phyloP scores from a whole-genome alignment of 2,329 filamentous ascomycete genomes.

The Thielaviopsis euricoi region DNA sequence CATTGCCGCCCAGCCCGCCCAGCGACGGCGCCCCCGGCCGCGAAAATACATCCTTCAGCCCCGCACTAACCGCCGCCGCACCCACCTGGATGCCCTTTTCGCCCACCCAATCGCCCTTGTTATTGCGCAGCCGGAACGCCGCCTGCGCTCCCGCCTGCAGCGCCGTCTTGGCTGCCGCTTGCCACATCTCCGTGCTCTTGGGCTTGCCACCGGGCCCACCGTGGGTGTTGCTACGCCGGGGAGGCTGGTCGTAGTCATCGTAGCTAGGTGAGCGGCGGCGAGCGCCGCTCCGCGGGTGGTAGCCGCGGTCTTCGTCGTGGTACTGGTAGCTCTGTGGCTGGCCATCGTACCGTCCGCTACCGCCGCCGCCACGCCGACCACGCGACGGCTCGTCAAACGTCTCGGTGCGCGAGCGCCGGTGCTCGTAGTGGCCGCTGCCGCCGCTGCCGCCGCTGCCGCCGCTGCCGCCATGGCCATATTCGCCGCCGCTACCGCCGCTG shows the following conservation, averaged over 20 bases:
- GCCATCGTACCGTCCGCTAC: background rate
- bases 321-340: background rate
- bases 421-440: background rate
- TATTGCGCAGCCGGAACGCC: slow-evolving; percentile 28
- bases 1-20: slow-evolving; percentile 6
- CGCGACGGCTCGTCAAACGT: slow-evolving; percentile 8
- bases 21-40: background rate
- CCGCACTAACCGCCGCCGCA: slow-evolving; percentile 31
- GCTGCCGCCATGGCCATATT: too few relatives aligned
- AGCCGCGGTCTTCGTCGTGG: slow-evolving; percentile 3
- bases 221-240: background rate
- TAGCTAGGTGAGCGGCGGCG: slow-evolving; percentile 4
- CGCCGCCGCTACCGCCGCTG: background rate
- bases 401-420: slow-evolving; percentile 6
- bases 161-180: slow-evolving; percentile 29
- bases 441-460: background rate
- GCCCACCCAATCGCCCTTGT: slow-evolving; percentile 30
- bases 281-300: background rate
- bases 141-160: slow-evolving; percentile 32
- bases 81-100: slow-evolving; percentile 32
- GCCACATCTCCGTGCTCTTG: slow-evolving; percentile 12
- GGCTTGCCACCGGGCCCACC: slow-evolving; percentile 2
- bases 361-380: slow-evolving; percentile 1
- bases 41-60: slow-evolving; percentile 28
- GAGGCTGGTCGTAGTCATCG: slow-evolving; percentile 3